These are phyloP conservation scores for Jimgerdemannia lactiflua DNA, from an alignment of 192 early-diverging fungal genomes.

Conservation along the genomic window DNA sequence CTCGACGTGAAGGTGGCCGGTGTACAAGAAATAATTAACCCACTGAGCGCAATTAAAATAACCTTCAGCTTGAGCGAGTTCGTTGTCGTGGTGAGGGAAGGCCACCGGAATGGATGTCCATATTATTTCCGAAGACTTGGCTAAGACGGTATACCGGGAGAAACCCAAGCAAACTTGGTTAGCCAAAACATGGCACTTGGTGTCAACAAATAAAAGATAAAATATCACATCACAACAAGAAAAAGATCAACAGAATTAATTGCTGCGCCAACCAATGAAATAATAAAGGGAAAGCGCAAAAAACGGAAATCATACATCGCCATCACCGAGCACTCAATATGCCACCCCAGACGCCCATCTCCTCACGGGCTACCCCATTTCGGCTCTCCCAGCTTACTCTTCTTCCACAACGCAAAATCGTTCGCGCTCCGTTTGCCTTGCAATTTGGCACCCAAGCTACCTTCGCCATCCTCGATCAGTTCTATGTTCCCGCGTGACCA, in stretches of 20 bases:
- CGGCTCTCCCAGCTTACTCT: constrained; percentile 91
- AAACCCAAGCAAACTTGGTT: not conserved
- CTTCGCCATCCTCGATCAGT: constrained; percentile 91
- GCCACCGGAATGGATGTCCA: constrained; percentile 98
- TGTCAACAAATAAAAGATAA: too few relatives aligned
- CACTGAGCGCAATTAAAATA: constrained; percentile 89
- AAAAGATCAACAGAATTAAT: not conserved
- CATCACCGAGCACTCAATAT: constrained; percentile 99
- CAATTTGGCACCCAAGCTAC: constrained; percentile 67
- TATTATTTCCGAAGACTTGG: constrained; percentile 78
- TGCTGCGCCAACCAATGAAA: too few relatives aligned
- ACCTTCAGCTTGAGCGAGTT: constrained; percentile 96
- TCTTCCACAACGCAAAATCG: constrained; percentile 98
- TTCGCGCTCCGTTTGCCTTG: constrained; percentile 65
- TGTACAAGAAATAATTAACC: constrained; percentile 99
- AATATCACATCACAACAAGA: too few relatives aligned
- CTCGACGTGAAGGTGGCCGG: constrained; percentile 93
- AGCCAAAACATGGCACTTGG: not conserved
- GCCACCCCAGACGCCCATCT: constrained; percentile 95
- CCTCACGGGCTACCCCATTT: constrained; percentile 93
- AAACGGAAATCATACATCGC: constrained; percentile 42
- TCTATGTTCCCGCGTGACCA: constrained; percentile 78
- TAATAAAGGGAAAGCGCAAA: too few relatives aligned
- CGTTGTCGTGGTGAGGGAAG: constrained; percentile 99
- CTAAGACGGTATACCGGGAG: constrained; percentile 21